Base-by-base conservation (phyloP, 345 rosid species). In the Xanthoceras sorbifolium region DNA sequence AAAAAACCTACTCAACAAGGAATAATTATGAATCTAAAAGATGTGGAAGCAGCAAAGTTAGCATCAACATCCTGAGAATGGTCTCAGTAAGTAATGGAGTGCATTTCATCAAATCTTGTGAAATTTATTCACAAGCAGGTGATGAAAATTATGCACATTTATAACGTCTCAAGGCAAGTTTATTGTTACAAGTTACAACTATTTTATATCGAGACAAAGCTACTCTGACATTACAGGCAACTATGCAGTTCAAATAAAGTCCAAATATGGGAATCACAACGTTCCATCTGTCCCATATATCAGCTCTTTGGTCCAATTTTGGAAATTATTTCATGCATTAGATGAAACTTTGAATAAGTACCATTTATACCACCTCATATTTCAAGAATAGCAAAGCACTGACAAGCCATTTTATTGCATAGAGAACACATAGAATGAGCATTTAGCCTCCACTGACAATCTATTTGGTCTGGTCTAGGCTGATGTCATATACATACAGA, bases 111-210 rank as follows among this genome's bases (percentile, higher is more conserved):
- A 44, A 67, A 46, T 82, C 64, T 67, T 48, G 40, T 22, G 44
- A 40, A 59, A n/a, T 36, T 46, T 31, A 52, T 70, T 61, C 55
- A 31, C 48, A 54, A 36, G 55, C 29, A 75, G 32, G 61, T 28
- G 26, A 65, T 46, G 22, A 61, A 73, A 75, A 67, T 44, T 80
- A 54, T 26, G 65, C 38, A 79, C 23, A 50, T 61, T 20, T 20
- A n/a, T 62, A 31, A 31, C 61, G 22, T 44, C 22, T 44, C 22
- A 20, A 63, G 42, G 61, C 26, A n/a, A 48, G 31, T 28, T 42
- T 73, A 26, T 6, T 29, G 6, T 59, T 25, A 25, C 42, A 62
- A 44, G 6, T 59, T 25, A 25, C 42, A 62, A 44, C 55, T 44
- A 28, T 6, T 48, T 48, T 17, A 29, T 15, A 23, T 5, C 5